A percentile compares a stretch with the other conserved stretches of the same genome.
These are phyloP conservation scores for Penicillium egyptiacum DNA, from an alignment of 495 filamentous ascomycete species.

Conservation along the genomic window DNA sequence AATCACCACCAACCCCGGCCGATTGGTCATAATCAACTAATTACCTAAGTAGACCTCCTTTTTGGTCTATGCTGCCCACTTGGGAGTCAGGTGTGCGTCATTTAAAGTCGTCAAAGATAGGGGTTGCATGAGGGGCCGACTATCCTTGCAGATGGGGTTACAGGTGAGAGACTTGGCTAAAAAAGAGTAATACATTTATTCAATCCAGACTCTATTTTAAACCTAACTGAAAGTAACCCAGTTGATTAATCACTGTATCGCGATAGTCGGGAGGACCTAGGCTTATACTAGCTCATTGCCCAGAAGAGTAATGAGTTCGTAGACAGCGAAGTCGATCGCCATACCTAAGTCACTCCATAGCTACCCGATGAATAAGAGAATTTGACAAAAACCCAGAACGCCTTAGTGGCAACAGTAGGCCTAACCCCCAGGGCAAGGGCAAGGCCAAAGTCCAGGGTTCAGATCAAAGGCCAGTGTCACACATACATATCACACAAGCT, in stretches of 20 bases:
- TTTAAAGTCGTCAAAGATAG: no score
- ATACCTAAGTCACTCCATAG: constrained; percentile 14
- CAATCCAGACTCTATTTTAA: no score
- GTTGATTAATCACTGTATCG: not conserved
- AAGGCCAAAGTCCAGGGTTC: constrained; percentile 2
- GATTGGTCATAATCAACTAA: no score
- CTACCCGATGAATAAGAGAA: constrained; percentile 19
- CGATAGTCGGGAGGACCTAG: not conserved
- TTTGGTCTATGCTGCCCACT: no score
- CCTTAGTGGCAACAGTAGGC: not conserved
- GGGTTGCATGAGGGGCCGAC: no score
- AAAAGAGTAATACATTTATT: no score
- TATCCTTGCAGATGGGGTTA: no score
- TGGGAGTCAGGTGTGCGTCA: no score
- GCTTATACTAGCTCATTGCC: not conserved
- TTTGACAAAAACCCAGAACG: constrained; percentile 5
- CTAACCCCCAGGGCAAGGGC: constrained; percentile 1
- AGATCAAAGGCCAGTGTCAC: constrained; percentile 13
- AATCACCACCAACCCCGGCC: no score
- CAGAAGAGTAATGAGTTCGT: not conserved
- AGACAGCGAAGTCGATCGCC: not conserved
- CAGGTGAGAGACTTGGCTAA: no score
- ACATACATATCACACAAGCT: constrained; percentile 28
- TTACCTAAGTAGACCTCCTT: no score
- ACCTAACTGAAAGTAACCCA: not conserved